Evolutionary conservation across 257 asterid genomes (phyloP).

Genomic region (Verbena officinalis): DNA sequence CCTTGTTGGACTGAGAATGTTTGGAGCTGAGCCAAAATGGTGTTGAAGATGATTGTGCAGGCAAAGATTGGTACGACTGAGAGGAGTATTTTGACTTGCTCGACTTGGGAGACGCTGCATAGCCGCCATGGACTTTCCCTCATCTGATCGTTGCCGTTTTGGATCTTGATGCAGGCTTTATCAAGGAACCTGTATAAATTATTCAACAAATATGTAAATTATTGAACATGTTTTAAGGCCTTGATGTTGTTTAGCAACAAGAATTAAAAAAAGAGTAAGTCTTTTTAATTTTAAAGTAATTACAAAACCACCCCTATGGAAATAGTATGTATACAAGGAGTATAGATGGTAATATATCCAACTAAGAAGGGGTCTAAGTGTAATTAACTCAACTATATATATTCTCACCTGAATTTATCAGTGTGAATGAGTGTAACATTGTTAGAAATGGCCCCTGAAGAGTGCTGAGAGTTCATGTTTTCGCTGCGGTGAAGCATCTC

Average conservation of each 20-base stretch:
- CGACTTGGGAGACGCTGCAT: conserved; percentile 68
- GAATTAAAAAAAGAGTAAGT: neutral
- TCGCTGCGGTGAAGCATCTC: conserved; percentile 54
- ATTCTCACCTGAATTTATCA: conserved; percentile 51
- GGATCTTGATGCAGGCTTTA: conserved; percentile 61
- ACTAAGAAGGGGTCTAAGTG: neutral
- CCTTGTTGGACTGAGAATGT: conserved; percentile 81
- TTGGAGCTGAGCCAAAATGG: conserved; percentile 75
- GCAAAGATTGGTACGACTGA: conserved; percentile 71
- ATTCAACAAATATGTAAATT: neutral
- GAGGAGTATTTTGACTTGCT: conserved; percentile 67
- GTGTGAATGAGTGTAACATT: conserved; percentile 54
- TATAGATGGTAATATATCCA: neutral
- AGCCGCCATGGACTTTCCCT: conserved; percentile 66
- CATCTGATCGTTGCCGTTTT: conserved; percentile 21
- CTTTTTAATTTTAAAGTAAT: no score
- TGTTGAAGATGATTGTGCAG: conserved; percentile 79
- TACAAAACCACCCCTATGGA: no score
- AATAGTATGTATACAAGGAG: no score
- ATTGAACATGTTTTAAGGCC: neutral
- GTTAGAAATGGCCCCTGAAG: conserved; percentile 24
- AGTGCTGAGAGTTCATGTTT: conserved; percentile 15
- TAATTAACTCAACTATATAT: neutral
- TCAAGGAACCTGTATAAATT: conserved; percentile 53
- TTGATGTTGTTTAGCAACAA: neutral